A percentile compares a stretch with the other conserved stretches of the same genome.
Evolutionary conservation across 1,139 yeast genomes (phyloP).

Genomic region (Nakaseomyces bracarensis): DNA sequence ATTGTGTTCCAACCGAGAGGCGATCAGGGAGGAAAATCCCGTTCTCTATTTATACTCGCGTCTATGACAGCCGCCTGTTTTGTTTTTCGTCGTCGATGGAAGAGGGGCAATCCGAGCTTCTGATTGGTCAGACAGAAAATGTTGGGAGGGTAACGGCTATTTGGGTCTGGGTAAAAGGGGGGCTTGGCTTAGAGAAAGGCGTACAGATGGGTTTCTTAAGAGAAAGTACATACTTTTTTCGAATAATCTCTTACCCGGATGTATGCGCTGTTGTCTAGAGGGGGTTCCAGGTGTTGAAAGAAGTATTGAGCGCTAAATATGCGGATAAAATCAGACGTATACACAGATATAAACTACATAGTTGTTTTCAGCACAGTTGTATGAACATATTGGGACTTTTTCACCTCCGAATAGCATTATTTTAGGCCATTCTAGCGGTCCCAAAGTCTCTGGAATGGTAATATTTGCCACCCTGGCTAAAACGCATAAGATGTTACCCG

Average conservation of each 20-base stretch:
- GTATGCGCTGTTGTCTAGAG: neutral
- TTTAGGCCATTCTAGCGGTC: neutral
- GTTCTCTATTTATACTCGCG: slow-evolving; percentile 7
- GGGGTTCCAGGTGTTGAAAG: neutral
- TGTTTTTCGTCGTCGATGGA: neutral
- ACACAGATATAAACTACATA: slow-evolving; percentile 1
- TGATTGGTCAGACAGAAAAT: slow-evolving; percentile 10
- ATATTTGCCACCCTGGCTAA: slow-evolving; percentile 9
- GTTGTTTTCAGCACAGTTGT: slow-evolving; percentile 1
- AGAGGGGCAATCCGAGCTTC: slow-evolving; percentile 2
- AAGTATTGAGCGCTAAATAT: too few species aligned
- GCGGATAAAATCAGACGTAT: neutral
- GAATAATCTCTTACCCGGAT: slow-evolving; percentile 6
- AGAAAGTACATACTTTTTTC: too few species aligned
- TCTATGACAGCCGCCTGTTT: slow-evolving; percentile 5
- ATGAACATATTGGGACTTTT: neutral
- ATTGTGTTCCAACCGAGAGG: slow-evolving; percentile 4
- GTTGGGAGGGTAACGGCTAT: slow-evolving; percentile 1
- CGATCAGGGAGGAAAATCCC: slow-evolving; percentile 8
- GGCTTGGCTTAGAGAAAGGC: neutral
- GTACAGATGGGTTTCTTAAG: neutral
- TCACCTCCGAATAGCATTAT: neutral
- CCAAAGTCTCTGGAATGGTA: neutral
- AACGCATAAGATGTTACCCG: too few species aligned
- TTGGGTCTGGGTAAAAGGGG: neutral